Base-by-base conservation (phyloP, 768 basidiomycete species). In the Lentinula sp. region DNA sequence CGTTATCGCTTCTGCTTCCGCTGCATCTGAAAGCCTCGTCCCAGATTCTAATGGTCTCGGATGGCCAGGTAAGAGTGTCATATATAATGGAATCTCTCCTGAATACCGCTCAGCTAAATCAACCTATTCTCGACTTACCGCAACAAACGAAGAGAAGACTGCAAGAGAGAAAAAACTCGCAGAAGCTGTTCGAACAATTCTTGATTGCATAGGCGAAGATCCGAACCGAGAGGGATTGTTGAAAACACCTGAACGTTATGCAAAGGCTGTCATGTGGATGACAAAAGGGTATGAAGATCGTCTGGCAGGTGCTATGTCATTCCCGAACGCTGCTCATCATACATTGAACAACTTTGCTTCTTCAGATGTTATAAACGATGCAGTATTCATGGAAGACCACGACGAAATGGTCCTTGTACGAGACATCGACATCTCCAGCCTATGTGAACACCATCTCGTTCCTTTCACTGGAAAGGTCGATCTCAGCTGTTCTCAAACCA, bases 391-490 rank as follows among this genome's bases (percentile, higher is more conserved):
- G 48, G 97, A 99, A 74, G 94, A 99, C 74, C 97, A 99, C 77
- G 97, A 98, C 68, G 97, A 99, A 74, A 96, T 99, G 94, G 97
- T 99, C 45, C 85, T 99, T 62, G 96, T 99, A 60, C 86, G 91
- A 62, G 95, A 99, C 71, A 98, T 99, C 68, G 93, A 97, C 71
- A 88, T 99, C 62, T 97, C 93, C 50, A 96, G 93, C 70, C 77
- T 99, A 62, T 99, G 97, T 75, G 97, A 99, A 78, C 97, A 99
- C 71, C 97, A 99, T 73, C 81, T 99, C 63, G 95, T 98, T 35
- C 97, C 97, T 18, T 98, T 98, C 77, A 94, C 90, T 36, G 97
- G 96, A 66, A 97, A 97, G 79, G 96, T 93, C 66, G 62, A 88
- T 46, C 15, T 46, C 59, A 13, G 20, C 55, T 48, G 43, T 50